Base-by-base conservation (phyloP, 257 asterid genomes). In the Plantago ovata region DNA sequence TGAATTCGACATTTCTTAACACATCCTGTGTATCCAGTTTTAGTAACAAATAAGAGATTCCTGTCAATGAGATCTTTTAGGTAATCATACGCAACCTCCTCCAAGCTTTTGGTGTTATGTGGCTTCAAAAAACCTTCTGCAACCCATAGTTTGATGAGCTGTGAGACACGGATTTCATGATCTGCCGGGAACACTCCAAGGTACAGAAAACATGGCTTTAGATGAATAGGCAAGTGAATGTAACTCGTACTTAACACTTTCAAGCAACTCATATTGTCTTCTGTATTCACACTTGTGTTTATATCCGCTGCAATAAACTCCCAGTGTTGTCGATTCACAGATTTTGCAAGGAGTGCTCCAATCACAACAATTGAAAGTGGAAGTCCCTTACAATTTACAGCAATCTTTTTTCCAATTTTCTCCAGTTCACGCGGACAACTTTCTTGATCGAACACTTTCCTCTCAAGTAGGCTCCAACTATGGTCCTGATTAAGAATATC, bases 81-180 rank as follows among this genome's bases (percentile, higher is more conserved):
- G 22, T 47, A 16, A 19, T 47, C 44, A 16, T 47, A 1, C 9
- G 53, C 53, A 47, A 47, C 24, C 24, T 47, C 53, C 16, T 47
- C 53, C 53, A 47, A 48, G 14, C 21, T 48, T 12, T 48, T 48
- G 33, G 28, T 13, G 1, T 19, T 48, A 16, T 48, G 13, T 19
- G 54, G 54, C 19, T 48, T 48, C 19, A 48, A 13, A 48, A 48
- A 48, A 9, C 54, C 54, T 12, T 48, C 54, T 2, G 28, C 54
- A 18, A 48, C 54, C 54, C 54, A 48, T 48, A 48, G 14, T 48
- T 48, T 48, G 12, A 48, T 19, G 8, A 48, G 54, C 19, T 14
- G 24, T 8, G 44, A 39, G 44, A 39, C 44, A 39, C 13, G 44
- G 14, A 39, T 39, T 39, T 39, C 14, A 13, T 9, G 14, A 13